These are phyloP conservation scores for Malus orientalis DNA, from an alignment of 306 rosid species.

Conservation along the genomic window DNA sequence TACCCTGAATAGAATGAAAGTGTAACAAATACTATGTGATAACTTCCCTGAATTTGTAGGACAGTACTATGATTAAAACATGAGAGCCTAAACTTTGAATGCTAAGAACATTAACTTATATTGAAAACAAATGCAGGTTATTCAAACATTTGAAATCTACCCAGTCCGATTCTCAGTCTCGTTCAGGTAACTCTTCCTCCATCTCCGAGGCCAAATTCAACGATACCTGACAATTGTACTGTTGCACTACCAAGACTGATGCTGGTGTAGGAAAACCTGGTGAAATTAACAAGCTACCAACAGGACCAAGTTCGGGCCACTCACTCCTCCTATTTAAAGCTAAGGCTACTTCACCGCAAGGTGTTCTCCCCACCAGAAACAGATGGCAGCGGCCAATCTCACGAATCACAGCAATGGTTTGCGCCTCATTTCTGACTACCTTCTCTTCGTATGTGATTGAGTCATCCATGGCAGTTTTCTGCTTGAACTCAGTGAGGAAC, in stretches of 20 bases:
- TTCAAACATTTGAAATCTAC: not conserved
- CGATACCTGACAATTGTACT: constrained; percentile 21
- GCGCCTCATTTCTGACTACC: constrained; percentile 17
- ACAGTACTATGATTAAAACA: not conserved
- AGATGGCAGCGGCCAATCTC: constrained; percentile 31
- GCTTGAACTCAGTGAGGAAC: constrained; percentile 20
- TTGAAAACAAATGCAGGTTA: not conserved
- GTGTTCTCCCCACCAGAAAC: constrained; percentile 45
- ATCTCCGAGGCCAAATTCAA: not conserved
- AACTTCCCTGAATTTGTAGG: not conserved
- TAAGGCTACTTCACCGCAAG: constrained; percentile 30
- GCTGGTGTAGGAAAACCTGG: constrained; percentile 35
- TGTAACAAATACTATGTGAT: not conserved
- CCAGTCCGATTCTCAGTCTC: not conserved
- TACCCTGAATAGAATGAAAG: not conserved
- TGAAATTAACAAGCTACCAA: constrained; percentile 37
- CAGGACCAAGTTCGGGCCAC: constrained; percentile 47
- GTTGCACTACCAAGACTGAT: constrained; percentile 54
- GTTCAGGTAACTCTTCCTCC: constrained; percentile 13
- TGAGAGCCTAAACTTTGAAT: not conserved
- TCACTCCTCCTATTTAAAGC: constrained; percentile 28
- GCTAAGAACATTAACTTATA: not conserved
- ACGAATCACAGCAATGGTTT: constrained; percentile 9
- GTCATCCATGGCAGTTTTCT: not conserved
- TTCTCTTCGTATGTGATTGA: constrained; percentile 36